Base-by-base conservation (phyloP, 2,329 filamentous ascomycete genomes). In the Neodidymelliopsis sp. region DNA sequence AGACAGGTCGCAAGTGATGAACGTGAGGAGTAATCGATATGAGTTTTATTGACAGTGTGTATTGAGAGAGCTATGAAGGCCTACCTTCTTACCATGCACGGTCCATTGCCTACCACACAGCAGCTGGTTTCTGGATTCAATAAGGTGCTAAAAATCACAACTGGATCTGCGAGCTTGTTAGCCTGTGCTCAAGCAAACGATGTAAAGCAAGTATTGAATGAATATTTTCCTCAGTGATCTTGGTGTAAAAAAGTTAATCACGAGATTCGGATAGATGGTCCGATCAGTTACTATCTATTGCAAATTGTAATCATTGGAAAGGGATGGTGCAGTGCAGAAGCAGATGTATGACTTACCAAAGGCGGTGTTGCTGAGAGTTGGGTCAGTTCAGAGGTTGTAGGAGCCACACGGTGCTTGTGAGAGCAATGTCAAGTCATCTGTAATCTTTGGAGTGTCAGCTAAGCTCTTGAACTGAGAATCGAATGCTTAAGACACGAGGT, bases 241-340 rank as follows among this genome's bases (percentile, higher is more conserved):
- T 86, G 83, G 83, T 86, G 81, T 65, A 62, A 79, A 79, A 72
- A 78, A 72, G 70, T 77, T 79, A 75, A 79, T 84, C 83, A 85
- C 29, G 20, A 16, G 29, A 8, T 35, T 50, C 47, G 47, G 47
- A 50, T 50, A 45, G 47, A 50, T 50, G 47, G 47, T 45, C 47
- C 47, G 75, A 63, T 86, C 83, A 84, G 77, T 74, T 85, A 85
- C 83, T 85, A 85, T 87, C 84, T 87, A 87, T 74, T 79, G 69
- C 51, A 50, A 67, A 67, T 80, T 86, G 71, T 87, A 85, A 86
- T 88, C 85, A 84, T 85, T 66, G 83, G 80, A 79, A 74, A n/a
- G 57, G 65, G 66, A 58, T 16, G 35, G 12, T 47, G 28, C 36
- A 24, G 37, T 22, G 11, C 22, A 22, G 22, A 11, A 22, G 28